phyloP scores from a whole-genome alignment of 2,329 filamentous ascomycete species.

The Venturia pyrina region DNA sequence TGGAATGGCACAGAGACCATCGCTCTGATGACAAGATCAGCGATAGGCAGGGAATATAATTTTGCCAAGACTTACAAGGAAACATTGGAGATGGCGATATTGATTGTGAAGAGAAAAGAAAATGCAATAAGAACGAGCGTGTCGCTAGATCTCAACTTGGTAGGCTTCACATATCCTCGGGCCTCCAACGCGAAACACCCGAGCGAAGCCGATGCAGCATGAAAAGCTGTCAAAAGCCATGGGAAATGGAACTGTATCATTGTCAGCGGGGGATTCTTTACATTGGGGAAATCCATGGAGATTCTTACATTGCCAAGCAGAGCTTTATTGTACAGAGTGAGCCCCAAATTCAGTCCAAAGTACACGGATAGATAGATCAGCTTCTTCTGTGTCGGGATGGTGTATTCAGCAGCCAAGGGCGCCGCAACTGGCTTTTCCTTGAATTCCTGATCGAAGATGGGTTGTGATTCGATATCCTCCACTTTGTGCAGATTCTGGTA shows the following conservation, averaged over 20 bases:
- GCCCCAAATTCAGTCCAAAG: constrained; percentile 39
- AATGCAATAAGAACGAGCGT: constrained; percentile 48
- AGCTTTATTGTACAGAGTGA: constrained; percentile 52
- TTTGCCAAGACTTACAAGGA: constrained; percentile 35
- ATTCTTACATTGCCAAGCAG: constrained; percentile 39
- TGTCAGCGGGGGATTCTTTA: not conserved
- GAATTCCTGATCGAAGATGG: not conserved
- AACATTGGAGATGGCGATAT: constrained; percentile 55
- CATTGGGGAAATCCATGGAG: not conserved
- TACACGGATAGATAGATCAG: constrained; percentile 43
- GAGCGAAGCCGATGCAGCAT: constrained; percentile 47
- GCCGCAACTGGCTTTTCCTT: not conserved
- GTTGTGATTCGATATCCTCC: constrained; percentile 13
- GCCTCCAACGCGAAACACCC: constrained; percentile 46
- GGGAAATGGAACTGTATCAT: constrained; percentile 44
- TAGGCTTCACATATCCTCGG: constrained; percentile 43
- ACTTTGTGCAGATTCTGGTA: not conserved
- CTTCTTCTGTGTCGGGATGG: constrained; percentile 36
- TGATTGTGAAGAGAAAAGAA: constrained; percentile 51
- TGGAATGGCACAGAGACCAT: constrained; percentile 57
- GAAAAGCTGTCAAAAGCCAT: constrained; percentile 50
- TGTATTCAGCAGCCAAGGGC: constrained; percentile 28
- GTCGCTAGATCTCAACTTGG: constrained; percentile 42
- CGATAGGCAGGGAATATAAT: constrained; percentile 15
- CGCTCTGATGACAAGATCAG: not conserved